Conservation (phyloP, 169 alveolate species). For the Plasmodium vivax region DNA sequence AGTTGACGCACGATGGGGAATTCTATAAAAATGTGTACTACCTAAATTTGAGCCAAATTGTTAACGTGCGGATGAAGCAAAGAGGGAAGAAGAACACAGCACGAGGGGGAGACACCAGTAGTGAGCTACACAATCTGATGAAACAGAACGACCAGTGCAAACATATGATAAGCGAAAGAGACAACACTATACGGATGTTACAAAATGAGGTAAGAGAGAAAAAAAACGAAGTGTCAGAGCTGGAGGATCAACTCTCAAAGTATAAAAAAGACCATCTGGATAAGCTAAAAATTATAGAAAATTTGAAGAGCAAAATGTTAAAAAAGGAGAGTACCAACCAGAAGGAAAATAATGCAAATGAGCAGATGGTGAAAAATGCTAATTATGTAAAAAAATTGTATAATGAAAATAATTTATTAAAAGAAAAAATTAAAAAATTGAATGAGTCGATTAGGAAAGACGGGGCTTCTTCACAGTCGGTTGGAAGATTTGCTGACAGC, state of each 20-base stretch:
- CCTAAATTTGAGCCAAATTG: constrained; percentile 48
- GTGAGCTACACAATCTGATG: background rate
- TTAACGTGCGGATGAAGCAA: constrained; percentile 5
- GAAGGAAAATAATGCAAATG: constrained; percentile 11
- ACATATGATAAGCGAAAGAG: constrained; percentile 30
- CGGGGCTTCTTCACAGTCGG: background rate
- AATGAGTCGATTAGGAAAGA: constrained; percentile 1
- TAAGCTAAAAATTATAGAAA: constrained; percentile 33
- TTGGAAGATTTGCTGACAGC: background rate
- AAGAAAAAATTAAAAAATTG: constrained; percentile 54
- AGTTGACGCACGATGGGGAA: constrained; percentile 11
- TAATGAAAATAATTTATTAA: constrained; percentile 63
- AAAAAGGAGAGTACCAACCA: background rate
- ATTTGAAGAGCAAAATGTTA: constrained; percentile 20
- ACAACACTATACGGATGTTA: constrained; percentile 2
- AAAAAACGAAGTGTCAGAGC: background rate
- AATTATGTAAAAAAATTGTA: constrained; percentile 56
- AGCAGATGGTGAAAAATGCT: constrained; percentile 22
- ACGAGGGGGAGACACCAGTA: background rate
- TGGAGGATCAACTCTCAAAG: constrained; percentile 23
- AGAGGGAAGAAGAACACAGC: background rate
- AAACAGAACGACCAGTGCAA: constrained; percentile 31
- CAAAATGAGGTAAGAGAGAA: constrained; percentile 33
- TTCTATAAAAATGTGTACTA: constrained; percentile 58
- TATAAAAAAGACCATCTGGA: constrained; percentile 22